These are phyloP conservation scores for Cladobotryum mycophilum DNA, from an alignment of 2,329 filamentous ascomycete genomes.

Conservation along the genomic window DNA sequence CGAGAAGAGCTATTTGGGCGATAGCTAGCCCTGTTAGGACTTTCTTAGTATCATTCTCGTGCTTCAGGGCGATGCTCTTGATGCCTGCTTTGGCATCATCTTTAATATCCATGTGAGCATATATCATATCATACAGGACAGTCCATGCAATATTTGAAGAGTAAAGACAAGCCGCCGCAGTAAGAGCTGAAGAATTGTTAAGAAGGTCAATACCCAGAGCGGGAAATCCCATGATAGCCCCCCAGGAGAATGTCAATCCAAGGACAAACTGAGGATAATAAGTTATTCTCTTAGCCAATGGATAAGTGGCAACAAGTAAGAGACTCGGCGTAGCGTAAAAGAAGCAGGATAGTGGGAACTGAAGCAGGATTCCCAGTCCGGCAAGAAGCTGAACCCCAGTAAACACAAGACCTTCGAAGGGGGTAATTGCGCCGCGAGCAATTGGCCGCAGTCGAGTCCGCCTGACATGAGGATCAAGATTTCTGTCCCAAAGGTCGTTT, in stretches of 20 bases:
- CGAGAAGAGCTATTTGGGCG: constrained; percentile 63
- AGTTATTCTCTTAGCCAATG: constrained; percentile 77
- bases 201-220: constrained; percentile 74
- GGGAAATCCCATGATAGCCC: constrained; percentile 80
- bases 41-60: constrained; percentile 69
- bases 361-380: constrained; percentile 67
- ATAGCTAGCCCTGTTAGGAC: constrained; percentile 65
- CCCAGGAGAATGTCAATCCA: constrained; percentile 83
- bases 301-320: constrained; percentile 67
- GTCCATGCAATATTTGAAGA: constrained; percentile 80
- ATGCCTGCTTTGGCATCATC: constrained; percentile 83
- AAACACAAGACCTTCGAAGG: constrained; percentile 64
- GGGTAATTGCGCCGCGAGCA: constrained; percentile 69
- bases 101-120: constrained; percentile 85
- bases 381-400: constrained; percentile 68
- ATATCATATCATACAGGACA: constrained; percentile 86
- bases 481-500: constrained; percentile 86
- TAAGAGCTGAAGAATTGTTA: constrained; percentile 53
- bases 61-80: constrained; percentile 78
- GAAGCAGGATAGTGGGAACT: constrained; percentile 68
- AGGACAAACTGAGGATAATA: constrained; percentile 82
- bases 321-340: constrained; percentile 73
- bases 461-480: constrained; percentile 73
- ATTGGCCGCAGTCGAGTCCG: constrained; percentile 75
- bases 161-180: constrained; percentile 65